phyloP scores from a whole-genome alignment of 2,329 filamentous ascomycete species.

The Aspergillus awamori region DNA sequence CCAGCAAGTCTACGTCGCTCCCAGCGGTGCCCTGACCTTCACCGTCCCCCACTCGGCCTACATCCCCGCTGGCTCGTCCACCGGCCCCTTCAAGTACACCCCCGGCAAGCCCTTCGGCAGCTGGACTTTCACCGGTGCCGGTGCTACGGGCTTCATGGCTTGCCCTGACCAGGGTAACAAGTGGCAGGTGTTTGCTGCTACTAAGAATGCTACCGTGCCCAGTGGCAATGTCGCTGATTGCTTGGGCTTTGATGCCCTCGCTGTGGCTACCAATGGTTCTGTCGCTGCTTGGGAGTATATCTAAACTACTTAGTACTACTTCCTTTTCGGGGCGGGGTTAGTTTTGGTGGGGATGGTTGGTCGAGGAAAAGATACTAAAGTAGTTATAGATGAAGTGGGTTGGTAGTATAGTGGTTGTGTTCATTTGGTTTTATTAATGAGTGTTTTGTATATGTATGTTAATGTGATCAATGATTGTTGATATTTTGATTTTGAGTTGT shows the following conservation, averaged over 20 bases:
- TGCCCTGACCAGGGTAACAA: conserved; percentile 39
- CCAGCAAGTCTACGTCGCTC: conserved; percentile 62
- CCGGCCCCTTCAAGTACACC: conserved; percentile 53
- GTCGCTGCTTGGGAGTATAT: conserved; percentile 48
- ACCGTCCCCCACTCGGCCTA: conserved; percentile 59
- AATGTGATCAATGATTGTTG: no score
- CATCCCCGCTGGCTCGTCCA: conserved; percentile 55
- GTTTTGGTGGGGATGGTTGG: no score
- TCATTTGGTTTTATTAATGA: neutral
- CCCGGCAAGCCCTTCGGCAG: conserved; percentile 30
- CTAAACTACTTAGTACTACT: conserved; percentile 22
- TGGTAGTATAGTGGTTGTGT: neutral
- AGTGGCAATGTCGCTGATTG: conserved; percentile 42
- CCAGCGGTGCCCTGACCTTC: conserved; percentile 59
- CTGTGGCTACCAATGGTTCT: conserved; percentile 29
- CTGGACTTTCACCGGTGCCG: conserved; percentile 39
- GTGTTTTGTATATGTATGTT: no score
- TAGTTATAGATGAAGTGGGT: no score
- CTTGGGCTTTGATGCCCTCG: conserved; percentile 43
- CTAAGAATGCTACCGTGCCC: conserved; percentile 46
- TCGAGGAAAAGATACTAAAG: no score
- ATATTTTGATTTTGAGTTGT: no score
- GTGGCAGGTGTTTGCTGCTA: conserved; percentile 48
- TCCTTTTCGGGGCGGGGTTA: no score
- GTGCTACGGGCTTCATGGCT: conserved; percentile 47